phyloP scores from a whole-genome alignment of 495 filamentous ascomycete genomes.

The Xylaria palmicola region DNA sequence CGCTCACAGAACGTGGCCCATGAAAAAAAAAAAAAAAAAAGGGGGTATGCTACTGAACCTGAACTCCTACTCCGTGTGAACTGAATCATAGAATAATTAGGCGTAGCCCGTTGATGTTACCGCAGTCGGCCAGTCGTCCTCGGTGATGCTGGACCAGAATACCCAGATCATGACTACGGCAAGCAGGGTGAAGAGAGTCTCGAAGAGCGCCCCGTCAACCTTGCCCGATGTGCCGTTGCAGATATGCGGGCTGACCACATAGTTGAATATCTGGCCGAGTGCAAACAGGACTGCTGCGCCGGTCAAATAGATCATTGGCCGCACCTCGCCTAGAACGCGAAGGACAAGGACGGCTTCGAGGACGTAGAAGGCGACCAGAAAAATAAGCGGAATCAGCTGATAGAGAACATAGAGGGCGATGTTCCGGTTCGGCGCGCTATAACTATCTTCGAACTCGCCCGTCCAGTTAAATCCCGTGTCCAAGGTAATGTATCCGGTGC shows the following conservation, averaged over 20 bases:
- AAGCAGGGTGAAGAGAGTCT: constrained; percentile 86
- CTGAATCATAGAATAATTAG: constrained; percentile 26
- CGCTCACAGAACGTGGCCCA: constrained; percentile 18
- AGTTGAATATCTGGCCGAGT: constrained; percentile 92
- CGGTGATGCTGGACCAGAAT: constrained; percentile 99
- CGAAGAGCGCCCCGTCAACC: constrained; percentile 91
- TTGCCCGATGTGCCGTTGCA: constrained; percentile 77
- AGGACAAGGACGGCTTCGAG: constrained; percentile 82
- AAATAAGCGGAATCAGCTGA: constrained; percentile 85
- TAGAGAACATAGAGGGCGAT: constrained; percentile 93
- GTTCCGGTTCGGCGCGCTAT: constrained; percentile 60
- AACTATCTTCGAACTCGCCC: constrained; percentile 63
- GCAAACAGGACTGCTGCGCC: constrained; percentile 78
- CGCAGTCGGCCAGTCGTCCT: constrained; percentile 90
- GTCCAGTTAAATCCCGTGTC: constrained; percentile 92
- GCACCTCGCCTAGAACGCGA: constrained; percentile 76
- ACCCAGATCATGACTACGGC: constrained; percentile 81
- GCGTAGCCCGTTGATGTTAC: constrained; percentile 27
- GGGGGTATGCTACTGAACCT: constrained; percentile 33
- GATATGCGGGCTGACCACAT: constrained; percentile 86
- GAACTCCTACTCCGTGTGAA: constrained; percentile 27
- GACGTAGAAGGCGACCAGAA: constrained; percentile 77
- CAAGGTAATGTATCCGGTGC: constrained; percentile 91
- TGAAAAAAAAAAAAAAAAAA: constrained; percentile 36
- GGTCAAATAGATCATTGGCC: constrained; percentile 83